Evolutionary conservation across 345 rosid species (phyloP).

Genomic region (Sisymbrium irio): DNA sequence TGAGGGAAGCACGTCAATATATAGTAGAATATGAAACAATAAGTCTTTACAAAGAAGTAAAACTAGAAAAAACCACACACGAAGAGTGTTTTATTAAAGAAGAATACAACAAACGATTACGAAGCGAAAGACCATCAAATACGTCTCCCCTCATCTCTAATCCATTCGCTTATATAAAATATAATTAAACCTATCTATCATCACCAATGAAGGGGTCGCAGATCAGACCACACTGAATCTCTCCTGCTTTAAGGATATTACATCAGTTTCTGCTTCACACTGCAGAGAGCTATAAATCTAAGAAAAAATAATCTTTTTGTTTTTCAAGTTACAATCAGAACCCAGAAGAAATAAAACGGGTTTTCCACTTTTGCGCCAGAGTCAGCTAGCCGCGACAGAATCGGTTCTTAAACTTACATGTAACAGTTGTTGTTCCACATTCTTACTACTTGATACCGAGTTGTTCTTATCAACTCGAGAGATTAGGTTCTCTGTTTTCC

Average conservation of each 20-base stretch:
- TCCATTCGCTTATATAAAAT: background rate
- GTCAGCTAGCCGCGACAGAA: constrained; percentile 29
- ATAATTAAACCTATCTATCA: constrained; percentile 8
- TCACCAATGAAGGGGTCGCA: constrained; percentile 13
- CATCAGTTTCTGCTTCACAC: constrained; percentile 18
- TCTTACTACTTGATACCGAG: constrained; percentile 16
- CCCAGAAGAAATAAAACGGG: background rate
- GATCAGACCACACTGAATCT: background rate
- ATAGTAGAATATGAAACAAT: background rate
- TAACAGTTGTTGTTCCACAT: constrained; percentile 25
- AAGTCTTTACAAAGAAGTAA: background rate
- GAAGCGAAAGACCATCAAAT: constrained; percentile 18
- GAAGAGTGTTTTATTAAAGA: background rate
- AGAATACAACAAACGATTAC: background rate
- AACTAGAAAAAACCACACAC: background rate
- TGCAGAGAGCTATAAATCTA: constrained; percentile 27
- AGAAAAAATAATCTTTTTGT: background rate
- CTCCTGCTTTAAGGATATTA: background rate
- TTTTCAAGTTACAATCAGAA: constrained; percentile 13
- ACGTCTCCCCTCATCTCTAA: constrained; percentile 13
- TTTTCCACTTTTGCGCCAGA: background rate
- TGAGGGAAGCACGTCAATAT: constrained; percentile 15
- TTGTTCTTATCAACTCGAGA: constrained; percentile 34
- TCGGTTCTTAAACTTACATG: constrained; percentile 20
- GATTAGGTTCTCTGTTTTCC: constrained; percentile 35